A percentile compares a stretch with the other conserved stretches of the same genome.
Evolutionary conservation across 2,329 filamentous ascomycete species (phyloP).

Genomic region (Penicillium hesseltinei): DNA sequence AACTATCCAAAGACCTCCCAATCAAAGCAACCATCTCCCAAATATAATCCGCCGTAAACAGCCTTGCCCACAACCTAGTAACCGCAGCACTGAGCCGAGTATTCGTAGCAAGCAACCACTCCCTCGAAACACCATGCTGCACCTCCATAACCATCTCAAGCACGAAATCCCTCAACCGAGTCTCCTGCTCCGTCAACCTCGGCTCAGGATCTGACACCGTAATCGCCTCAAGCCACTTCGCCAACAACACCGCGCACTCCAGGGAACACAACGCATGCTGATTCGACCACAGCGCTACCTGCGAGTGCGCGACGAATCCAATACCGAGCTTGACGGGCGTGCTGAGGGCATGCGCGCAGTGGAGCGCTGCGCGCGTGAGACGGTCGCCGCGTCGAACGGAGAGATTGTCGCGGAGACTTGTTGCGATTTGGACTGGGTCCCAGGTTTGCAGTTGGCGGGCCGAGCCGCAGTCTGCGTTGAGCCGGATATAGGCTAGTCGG

Average conservation of each 20-base stretch:
- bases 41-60: conserved; percentile 39
- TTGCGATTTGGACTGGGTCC: conserved; percentile 33
- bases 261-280: conserved; percentile 56
- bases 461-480: conserved; percentile 36
- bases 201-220: conserved; percentile 28
- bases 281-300: conserved; percentile 58
- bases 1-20: conserved; percentile 34
- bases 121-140: conserved; percentile 30
- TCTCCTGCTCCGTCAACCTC: conserved; percentile 33
- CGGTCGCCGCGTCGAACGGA: conserved; percentile 48
- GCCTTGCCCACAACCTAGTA: conserved; percentile 34
- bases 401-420: conserved; percentile 31
- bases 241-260: conserved; percentile 55
- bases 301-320: conserved; percentile 54
- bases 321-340: conserved; percentile 57
- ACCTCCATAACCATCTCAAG: conserved; percentile 39
- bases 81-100: conserved; percentile 33
- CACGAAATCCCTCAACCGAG: conserved; percentile 35
- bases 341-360: conserved; percentile 55
- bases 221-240: conserved; percentile 45
- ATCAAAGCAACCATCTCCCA: conserved; percentile 39
- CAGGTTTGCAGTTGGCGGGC: conserved; percentile 33
- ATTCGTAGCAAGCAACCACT: conserved; percentile 35
- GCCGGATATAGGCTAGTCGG: conserved; percentile 34
- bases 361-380: conserved; percentile 49